phyloP scores from a whole-genome alignment of 2,329 filamentous ascomycete genomes.

The Phaeoacremonium minimum region DNA sequence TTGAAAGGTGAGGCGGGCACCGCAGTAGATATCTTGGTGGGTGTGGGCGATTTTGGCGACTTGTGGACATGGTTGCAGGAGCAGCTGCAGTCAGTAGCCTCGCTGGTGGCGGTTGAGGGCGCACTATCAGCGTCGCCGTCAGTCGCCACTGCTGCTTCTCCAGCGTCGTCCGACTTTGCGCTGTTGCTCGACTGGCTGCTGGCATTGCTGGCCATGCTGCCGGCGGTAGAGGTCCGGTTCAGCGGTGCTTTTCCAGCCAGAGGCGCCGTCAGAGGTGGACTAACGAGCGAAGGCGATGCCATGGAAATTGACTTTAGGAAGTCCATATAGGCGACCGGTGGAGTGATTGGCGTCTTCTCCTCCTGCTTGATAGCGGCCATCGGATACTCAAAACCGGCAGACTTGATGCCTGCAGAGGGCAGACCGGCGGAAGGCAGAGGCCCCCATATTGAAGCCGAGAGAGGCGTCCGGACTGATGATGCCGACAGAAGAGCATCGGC shows the following conservation, averaged over 20 bases:
- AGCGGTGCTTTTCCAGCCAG: slow-evolving; percentile 20
- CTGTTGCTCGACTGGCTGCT: slow-evolving; percentile 46
- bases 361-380: slow-evolving; percentile 59
- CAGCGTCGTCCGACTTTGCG: slow-evolving; percentile 34
- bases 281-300: slow-evolving; percentile 57
- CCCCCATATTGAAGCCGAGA: slow-evolving; percentile 44
- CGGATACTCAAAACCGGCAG: slow-evolving; percentile 24
- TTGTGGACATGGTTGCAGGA: slow-evolving; percentile 48
- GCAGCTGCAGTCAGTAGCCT: slow-evolving; percentile 52
- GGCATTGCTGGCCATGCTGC: slow-evolving; percentile 21
- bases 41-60: slow-evolving; percentile 43
- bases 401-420: slow-evolving; percentile 32
- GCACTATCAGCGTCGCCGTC: slow-evolving; percentile 27
- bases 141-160: slow-evolving; percentile 18
- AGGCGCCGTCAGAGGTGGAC: slow-evolving; percentile 31
- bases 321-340: slow-evolving; percentile 84
- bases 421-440: slow-evolving; percentile 30
- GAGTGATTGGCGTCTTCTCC: slow-evolving; percentile 82
- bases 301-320: slow-evolving; percentile 83
- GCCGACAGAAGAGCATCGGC: slow-evolving; percentile 21
- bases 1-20: slow-evolving; percentile 4
- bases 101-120: slow-evolving; percentile 54
- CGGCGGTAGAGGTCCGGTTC: slow-evolving; percentile 16
- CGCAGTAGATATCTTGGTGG: slow-evolving; percentile 15
- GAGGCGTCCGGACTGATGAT: slow-evolving; percentile 64